Conservation (phyloP, 2,329 filamentous ascomycete genomes). For the Coniochaeta ligniaria region DNA sequence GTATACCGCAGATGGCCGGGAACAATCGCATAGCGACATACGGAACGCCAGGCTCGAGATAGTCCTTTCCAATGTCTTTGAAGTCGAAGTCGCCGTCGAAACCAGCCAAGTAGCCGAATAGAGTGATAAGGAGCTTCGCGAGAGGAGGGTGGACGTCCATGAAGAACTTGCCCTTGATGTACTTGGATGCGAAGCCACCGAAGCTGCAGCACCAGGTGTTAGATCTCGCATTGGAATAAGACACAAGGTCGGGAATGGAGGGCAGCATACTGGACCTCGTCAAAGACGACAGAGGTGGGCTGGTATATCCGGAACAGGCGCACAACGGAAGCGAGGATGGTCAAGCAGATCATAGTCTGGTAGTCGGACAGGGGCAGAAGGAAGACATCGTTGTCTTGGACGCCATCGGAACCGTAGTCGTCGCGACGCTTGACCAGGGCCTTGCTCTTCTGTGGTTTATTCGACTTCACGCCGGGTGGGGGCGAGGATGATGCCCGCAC, state of each 20-base stretch:
- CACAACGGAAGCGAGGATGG: slow-evolving; percentile 68
- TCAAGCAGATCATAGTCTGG: slow-evolving; percentile 65
- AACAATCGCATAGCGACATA: slow-evolving; percentile 97
- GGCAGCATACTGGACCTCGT: slow-evolving; percentile 93
- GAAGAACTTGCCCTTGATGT: slow-evolving; percentile 98
- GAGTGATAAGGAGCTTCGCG: slow-evolving; percentile 91
- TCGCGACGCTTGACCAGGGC: slow-evolving; percentile 20
- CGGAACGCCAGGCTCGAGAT: slow-evolving; percentile 86
- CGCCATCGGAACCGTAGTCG: slow-evolving; percentile 70
- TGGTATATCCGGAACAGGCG: slow-evolving; percentile 95
- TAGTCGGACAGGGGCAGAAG: slow-evolving; percentile 79
- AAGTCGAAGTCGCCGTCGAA: slow-evolving; percentile 97
- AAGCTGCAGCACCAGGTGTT: slow-evolving; percentile 53
- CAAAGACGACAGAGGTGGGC: slow-evolving; percentile 93
- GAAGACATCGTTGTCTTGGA: slow-evolving; percentile 88
- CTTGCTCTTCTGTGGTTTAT: slow-evolving; percentile 19
- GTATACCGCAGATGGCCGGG: slow-evolving; percentile 80
- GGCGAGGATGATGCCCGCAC: slow-evolving; percentile 9
- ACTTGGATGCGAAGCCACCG: slow-evolving; percentile 95
- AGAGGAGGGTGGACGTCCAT: slow-evolving; percentile 99
- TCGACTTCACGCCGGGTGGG: slow-evolving; percentile 2
- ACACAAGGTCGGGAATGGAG: not conserved
- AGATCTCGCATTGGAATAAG: slow-evolving; percentile 5
- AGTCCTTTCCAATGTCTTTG: slow-evolving; percentile 99
- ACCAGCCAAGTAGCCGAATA: slow-evolving; percentile 89